Conservation (phyloP, 2,329 filamentous ascomycete genomes). For the Penicillium sp. region DNA sequence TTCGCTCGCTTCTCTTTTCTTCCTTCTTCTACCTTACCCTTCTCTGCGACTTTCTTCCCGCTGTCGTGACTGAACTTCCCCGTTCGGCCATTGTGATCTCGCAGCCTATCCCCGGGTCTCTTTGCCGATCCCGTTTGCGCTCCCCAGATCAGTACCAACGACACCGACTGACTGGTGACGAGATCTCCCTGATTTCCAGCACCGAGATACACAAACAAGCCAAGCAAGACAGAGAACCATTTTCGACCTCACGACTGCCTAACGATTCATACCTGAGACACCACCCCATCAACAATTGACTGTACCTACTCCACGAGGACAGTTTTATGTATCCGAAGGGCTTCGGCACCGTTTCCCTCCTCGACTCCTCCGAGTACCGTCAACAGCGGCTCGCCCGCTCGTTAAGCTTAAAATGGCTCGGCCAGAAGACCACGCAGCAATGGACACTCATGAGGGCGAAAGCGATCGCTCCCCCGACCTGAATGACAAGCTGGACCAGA, state of each 20-base stretch:
- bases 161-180: neutral
- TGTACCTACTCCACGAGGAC: neutral
- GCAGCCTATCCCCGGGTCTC: slow-evolving; percentile 4
- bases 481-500: slow-evolving; percentile 26
- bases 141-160: neutral
- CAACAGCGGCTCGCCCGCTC: slow-evolving; percentile 40
- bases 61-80: slow-evolving; percentile 4
- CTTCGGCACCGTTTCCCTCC: slow-evolving; percentile 24
- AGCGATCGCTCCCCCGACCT: slow-evolving; percentile 20
- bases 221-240: neutral
- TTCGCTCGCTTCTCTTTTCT: slow-evolving; percentile 6
- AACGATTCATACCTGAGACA: neutral
- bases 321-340: slow-evolving; percentile 41
- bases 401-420: slow-evolving; percentile 41
- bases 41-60: slow-evolving; percentile 5
- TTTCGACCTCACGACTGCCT: neutral
- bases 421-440: slow-evolving; percentile 27
- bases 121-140: slow-evolving; percentile 10
- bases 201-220: neutral
- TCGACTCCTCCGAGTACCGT: slow-evolving; percentile 33
- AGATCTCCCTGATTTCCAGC: neutral
- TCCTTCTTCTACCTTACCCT: slow-evolving; percentile 1
- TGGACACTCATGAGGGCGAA: slow-evolving; percentile 19
- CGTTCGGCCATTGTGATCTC: slow-evolving; percentile 2
- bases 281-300: neutral